phyloP scores from a whole-genome alignment of 2,329 filamentous ascomycete genomes.

The Thielaviopsis euricoi region DNA sequence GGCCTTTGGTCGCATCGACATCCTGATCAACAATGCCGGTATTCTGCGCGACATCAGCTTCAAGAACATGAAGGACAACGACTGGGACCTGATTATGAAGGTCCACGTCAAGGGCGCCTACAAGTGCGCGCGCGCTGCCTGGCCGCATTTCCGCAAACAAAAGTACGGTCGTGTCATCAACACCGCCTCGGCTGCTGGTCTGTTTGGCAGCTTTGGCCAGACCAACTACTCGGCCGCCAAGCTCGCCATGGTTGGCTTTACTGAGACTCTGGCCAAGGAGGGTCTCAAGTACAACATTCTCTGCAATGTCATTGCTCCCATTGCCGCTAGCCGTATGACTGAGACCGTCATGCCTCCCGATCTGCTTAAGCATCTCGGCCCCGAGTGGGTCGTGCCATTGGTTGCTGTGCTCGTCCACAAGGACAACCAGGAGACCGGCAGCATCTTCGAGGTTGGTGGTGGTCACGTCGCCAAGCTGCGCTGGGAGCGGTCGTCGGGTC shows the following conservation, averaged over 20 bases:
- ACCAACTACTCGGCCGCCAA: conserved; percentile 96
- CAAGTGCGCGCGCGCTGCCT: conserved; percentile 87
- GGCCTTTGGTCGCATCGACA: conserved; percentile 70
- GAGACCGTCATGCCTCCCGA: conserved; percentile 93
- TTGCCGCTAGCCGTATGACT: conserved; percentile 86
- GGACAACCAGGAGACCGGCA: conserved; percentile 72
- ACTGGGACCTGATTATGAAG: conserved; percentile 90
- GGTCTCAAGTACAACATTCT: conserved; percentile 96
- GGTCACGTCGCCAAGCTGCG: conserved; percentile 84
- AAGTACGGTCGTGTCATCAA: conserved; percentile 96
- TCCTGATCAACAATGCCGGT: conserved; percentile 95
- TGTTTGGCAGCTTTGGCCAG: conserved; percentile 93
- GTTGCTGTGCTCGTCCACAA: conserved; percentile 80
- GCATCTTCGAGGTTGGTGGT: conserved; percentile 86
- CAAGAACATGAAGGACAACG: conserved; percentile 94
- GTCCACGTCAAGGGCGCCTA: conserved; percentile 90
- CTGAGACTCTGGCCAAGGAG: conserved; percentile 94
- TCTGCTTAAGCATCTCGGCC: conserved; percentile 67
- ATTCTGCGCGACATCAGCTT: conserved; percentile 92
- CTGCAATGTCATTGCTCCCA: conserved; percentile 85
- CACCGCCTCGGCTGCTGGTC: conserved; percentile 85
- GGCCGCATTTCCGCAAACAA: conserved; percentile 96
- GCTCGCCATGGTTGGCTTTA: conserved; percentile 88
- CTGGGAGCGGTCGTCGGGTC: conserved; percentile 86
- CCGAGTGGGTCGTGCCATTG: conserved; percentile 87